Evolutionary conservation across 1,284 basidiomycete genomes (phyloP).

Genomic region (Flammula alnicola): DNA sequence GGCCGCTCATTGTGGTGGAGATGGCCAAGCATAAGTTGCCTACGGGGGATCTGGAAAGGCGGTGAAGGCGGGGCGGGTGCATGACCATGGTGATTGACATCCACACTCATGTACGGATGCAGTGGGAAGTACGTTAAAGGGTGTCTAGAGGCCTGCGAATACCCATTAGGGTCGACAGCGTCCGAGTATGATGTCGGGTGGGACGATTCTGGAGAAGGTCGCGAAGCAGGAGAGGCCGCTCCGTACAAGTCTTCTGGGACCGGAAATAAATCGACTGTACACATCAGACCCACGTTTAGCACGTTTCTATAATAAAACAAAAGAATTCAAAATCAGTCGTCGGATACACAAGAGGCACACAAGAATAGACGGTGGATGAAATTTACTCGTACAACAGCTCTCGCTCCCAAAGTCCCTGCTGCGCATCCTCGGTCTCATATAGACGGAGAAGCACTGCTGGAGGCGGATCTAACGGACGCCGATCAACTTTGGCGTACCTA

Average conservation of each 20-base stretch:
- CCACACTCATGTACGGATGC: slow-evolving; percentile 35
- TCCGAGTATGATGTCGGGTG: slow-evolving; percentile 16
- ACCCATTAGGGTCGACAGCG: slow-evolving; percentile 7
- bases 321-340: background rate
- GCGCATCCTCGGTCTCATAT: slow-evolving; percentile 37
- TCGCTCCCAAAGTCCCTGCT: slow-evolving; percentile 24
- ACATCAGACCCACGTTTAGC: slow-evolving; percentile 57
- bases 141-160: slow-evolving; percentile 6
- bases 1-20: slow-evolving; percentile 29
- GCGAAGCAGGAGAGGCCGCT: slow-evolving; percentile 15
- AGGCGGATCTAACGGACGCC: slow-evolving; percentile 51
- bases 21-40: slow-evolving; percentile 36
- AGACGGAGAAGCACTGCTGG: slow-evolving; percentile 54
- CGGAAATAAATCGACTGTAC: slow-evolving; percentile 67
- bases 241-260: slow-evolving; percentile 40
- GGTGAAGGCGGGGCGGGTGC: slow-evolving; percentile 1
- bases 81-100: slow-evolving; percentile 17
- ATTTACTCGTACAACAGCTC: slow-evolving; percentile 37
- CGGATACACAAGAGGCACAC: background rate
- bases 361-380: slow-evolving; percentile 1
- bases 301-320: slow-evolving; percentile 42
- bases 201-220: slow-evolving; percentile 18
- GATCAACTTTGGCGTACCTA: slow-evolving; percentile 59
- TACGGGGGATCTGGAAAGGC: slow-evolving; percentile 38
- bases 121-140: slow-evolving; percentile 37